Evolutionary conservation across 495 filamentous ascomycete species (phyloP).

Genomic region (Aspergillus coremiiformis): DNA sequence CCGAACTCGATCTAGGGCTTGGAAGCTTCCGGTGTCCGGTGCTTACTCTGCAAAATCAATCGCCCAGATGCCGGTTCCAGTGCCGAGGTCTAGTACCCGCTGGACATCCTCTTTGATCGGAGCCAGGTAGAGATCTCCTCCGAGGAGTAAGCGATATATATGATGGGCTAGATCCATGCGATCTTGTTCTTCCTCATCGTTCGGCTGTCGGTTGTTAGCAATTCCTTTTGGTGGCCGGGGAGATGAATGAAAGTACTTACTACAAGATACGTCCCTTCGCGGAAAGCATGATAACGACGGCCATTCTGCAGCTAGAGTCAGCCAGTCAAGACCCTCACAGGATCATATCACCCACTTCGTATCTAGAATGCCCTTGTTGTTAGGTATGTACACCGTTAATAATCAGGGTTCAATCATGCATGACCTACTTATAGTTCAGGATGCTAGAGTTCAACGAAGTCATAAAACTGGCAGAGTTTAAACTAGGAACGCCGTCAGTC

Average conservation of each 20-base stretch:
- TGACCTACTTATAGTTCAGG: background rate
- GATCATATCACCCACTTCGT: background rate
- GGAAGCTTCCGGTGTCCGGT: too few species aligned
- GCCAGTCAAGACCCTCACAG: background rate
- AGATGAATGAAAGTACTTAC: background rate
- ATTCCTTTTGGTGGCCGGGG: background rate
- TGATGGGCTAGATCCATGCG: background rate
- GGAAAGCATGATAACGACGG: background rate
- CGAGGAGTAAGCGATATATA: background rate
- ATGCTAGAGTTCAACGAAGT: background rate
- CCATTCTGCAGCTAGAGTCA: background rate
- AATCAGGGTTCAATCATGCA: too few species aligned
- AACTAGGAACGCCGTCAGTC: background rate
- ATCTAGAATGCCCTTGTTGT: background rate
- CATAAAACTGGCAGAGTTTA: background rate
- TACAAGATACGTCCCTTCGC: background rate
- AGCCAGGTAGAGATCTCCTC: background rate
- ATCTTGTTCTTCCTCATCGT: background rate
- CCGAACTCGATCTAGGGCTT: background rate
- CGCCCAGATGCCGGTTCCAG: background rate
- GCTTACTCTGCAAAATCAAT: background rate
- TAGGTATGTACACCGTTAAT: background rate
- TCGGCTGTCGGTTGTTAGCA: background rate
- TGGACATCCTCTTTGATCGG: background rate
- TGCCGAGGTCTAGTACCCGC: background rate